Evolutionary conservation across 257 asterid genomes (phyloP), one percentile per base, ranked within the genome.

Genomic region (Petunia axillaris): DNA sequence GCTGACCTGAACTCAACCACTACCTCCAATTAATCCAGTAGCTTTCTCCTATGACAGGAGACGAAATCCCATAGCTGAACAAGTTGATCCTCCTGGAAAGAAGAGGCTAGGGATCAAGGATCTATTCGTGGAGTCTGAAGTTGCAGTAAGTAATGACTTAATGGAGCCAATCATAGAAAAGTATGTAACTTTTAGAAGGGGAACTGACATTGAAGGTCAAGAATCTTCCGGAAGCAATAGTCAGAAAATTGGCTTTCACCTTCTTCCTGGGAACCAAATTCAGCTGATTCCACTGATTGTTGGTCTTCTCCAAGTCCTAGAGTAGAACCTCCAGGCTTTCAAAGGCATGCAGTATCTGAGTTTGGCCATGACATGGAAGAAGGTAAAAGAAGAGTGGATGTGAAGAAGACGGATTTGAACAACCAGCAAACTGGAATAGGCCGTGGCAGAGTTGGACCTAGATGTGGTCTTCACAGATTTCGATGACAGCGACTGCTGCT

Each of bases 141-240:
- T 92, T 39, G 89, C 82, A 4, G 93, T 16, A 14, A 77, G 60
- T 76, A 93, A 91, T 82, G 97, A 95, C 81, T 35, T 91, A 82
- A 93, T 90, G 90, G 85, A 93, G 77, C 97, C 99, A 4, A 91
- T 93, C 83, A 89, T 93, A 82, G 96, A 93, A 68, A 95, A 92
- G 77, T 95, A 93, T 48, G 97, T 95, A 65, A 95, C 99, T 1
- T 92, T 92, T 63, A 88, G 89, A 81, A 91, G 98, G 86, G 97
- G 97, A 15, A 79, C 73, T 64, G 97, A 89, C 38, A 50, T 82
- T 57, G 98, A 91, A 74, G 94, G 87, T 82, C 90, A 89, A 83
- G 98, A 94, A 85, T 93, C 98, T 39, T 93, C 97, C 1, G 97
- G 97, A 8, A 94, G 98, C 86, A 94, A 94, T n/a, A 83, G 89